Evolutionary conservation across 768 basidiomycete genomes (phyloP), one percentile per base, ranked within the genome.

Genomic region (Leccinum broughii): DNA sequence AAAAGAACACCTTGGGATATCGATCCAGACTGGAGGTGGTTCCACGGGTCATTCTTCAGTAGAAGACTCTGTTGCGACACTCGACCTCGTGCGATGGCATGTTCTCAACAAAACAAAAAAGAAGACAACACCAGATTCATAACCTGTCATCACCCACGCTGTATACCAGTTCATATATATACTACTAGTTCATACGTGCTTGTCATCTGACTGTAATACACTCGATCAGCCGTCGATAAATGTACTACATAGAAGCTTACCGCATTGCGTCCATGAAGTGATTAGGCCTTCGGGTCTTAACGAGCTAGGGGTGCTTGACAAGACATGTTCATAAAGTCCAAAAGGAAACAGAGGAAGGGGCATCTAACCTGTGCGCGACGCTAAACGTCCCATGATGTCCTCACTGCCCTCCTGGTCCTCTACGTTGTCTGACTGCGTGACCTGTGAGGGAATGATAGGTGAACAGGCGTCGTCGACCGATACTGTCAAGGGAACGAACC

Each of bases 391-490:
- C 75, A 93, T 84, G 30, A 86, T 83, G 72, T 93, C 92, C 67
- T 93, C 92, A 15, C 87, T 81, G 66, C 86, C 88, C 74, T 93
- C 92, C 72, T 93, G 91, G 67, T 93, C 91, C 72, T 93, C 91
- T 46, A 89, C 88, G 46, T 78, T 82, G 71, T 93, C 91, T 9
- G 92, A 88, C 71, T 93, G 91, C 24, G 90, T 92, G 48, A 93
- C 92, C 92, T 93, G 69, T 10, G 7, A 14, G 13, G 4, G 17
- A 24, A 30, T 6, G 10, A 46, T 65, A 22, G 65, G 32, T 6
- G 44, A 55, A 20, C 37, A 39, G 48, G 41, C 14, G 73, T 75
- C 22, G 22, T 37, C 41, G 39, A 17, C 11, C 34, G 17, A 34
- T 44, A 5, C 20, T 34, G 28, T 20, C 20, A 46, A 20, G 10